phyloP scores from a whole-genome alignment of 352 stramenopile genomes.

The Albugo laibachii region DNA sequence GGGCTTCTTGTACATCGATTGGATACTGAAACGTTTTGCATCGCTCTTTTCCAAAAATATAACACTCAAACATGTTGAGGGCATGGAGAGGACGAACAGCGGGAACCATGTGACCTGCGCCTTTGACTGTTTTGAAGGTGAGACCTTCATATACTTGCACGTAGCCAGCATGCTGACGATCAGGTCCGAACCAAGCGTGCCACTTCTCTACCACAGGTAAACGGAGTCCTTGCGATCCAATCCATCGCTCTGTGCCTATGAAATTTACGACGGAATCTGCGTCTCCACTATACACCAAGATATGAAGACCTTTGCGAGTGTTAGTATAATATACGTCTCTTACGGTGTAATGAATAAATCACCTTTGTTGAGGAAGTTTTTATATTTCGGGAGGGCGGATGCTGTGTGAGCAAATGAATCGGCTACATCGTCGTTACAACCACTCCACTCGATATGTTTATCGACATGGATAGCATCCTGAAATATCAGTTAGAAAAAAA shows the following conservation, averaged over 20 bases:
- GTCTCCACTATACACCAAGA: conserved; percentile 49
- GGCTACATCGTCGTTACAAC: conserved; percentile 33
- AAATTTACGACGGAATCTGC: conserved; percentile 58
- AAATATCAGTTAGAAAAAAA: neutral
- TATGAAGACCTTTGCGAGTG: conserved; percentile 8
- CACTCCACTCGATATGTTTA: conserved; percentile 20
- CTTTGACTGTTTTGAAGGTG: conserved; percentile 81
- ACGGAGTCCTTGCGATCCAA: conserved; percentile 27
- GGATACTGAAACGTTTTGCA: conserved; percentile 33
- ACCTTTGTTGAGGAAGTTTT: conserved; percentile 20
- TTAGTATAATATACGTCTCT: neutral
- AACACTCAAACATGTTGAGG: conserved; percentile 10
- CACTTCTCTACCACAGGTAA: conserved; percentile 19
- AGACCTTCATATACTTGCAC: conserved; percentile 62
- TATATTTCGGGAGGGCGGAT: conserved; percentile 43
- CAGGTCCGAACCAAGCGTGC: conserved; percentile 30
- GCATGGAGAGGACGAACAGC: conserved; percentile 7
- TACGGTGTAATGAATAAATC: neutral
- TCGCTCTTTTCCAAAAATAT: conserved; percentile 8
- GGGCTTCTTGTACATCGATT: conserved; percentile 21
- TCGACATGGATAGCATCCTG: conserved; percentile 25
- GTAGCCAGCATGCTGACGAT: conserved; percentile 66
- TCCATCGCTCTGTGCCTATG: conserved; percentile 40
- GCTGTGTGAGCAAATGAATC: conserved; percentile 17
- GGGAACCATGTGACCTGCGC: conserved; percentile 77